A percentile compares a stretch with the other conserved stretches of the same genome.
These are phyloP conservation scores for Casuarina equisetifolia DNA, from an alignment of 306 rosid genomes.

Conservation along the genomic window DNA sequence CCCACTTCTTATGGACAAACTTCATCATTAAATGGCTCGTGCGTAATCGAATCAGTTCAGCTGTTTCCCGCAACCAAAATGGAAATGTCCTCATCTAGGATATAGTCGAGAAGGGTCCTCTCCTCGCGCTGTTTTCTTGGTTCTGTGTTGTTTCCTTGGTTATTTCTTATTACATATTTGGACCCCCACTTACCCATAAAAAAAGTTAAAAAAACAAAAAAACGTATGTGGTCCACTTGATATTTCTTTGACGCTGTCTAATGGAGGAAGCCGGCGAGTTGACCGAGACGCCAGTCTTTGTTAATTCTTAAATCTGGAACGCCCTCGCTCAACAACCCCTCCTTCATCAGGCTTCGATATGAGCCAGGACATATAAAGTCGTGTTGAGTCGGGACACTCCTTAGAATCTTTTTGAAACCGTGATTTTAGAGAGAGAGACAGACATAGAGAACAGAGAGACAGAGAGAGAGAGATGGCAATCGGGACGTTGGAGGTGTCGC, in stretches of 20 bases:
- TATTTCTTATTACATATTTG: too few species aligned
- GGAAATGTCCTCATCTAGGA: too few species aligned
- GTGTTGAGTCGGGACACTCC: neutral
- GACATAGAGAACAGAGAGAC: conserved; percentile 17
- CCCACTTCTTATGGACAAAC: too few species aligned
- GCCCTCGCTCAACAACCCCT: neutral
- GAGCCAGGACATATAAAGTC: conserved; percentile 17
- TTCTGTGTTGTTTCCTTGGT: too few species aligned
- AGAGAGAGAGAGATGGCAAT: conserved; percentile 41
- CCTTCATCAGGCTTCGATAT: neutral
- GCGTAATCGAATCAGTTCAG: too few species aligned
- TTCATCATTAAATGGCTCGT: too few species aligned
- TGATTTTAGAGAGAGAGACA: neutral
- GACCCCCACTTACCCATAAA: too few species aligned
- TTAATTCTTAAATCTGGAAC: conserved; percentile 9
- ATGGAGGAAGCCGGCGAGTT: neutral
- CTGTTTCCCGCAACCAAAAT: too few species aligned
- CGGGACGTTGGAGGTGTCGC: conserved; percentile 50
- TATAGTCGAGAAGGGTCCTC: too few species aligned
- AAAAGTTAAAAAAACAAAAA: neutral
- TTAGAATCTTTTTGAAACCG: neutral
- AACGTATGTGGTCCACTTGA: neutral
- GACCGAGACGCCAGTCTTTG: neutral
- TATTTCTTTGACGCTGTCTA: neutral
- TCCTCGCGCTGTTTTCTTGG: too few species aligned